Conservation (phyloP, 2,329 filamentous ascomycete genomes). For the Bipolaris bicolor region DNA sequence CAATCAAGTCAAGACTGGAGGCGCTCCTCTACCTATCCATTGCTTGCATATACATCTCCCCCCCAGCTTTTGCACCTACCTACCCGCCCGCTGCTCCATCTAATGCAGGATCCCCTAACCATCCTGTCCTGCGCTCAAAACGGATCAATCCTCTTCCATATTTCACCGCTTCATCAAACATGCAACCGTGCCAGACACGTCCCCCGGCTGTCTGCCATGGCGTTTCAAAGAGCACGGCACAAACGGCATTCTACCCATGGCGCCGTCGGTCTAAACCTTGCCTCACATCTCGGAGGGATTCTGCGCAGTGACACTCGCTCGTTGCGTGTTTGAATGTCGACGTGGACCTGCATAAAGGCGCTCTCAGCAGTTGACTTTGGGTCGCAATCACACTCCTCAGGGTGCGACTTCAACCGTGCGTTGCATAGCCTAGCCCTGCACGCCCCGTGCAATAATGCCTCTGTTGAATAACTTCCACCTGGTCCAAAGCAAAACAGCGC, state of each 20-base stretch:
- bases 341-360: conserved; percentile 10
- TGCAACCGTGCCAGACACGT: background rate
- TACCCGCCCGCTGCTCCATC: too few relatives aligned
- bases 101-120: too few relatives aligned
- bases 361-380: background rate
- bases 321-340: conserved; percentile 1
- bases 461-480: background rate
- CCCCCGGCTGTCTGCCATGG: background rate
- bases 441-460: background rate
- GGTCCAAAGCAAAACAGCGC: background rate
- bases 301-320: background rate
- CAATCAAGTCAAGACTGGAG: background rate
- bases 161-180: background rate
- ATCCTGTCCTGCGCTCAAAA: too few relatives aligned
- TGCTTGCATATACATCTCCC: background rate
- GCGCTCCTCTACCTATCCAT: background rate
- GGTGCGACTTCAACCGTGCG: background rate
- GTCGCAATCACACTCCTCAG: background rate
- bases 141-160: too few relatives aligned
- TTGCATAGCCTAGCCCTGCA: background rate
- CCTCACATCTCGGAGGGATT: conserved; percentile 1
- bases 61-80: too few relatives aligned
- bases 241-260: background rate
- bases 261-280: conserved; percentile 6
- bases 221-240: background rate